Conservation (phyloP, 805 yeast species). For the Metschnikowia drakensbergensis region DNA sequence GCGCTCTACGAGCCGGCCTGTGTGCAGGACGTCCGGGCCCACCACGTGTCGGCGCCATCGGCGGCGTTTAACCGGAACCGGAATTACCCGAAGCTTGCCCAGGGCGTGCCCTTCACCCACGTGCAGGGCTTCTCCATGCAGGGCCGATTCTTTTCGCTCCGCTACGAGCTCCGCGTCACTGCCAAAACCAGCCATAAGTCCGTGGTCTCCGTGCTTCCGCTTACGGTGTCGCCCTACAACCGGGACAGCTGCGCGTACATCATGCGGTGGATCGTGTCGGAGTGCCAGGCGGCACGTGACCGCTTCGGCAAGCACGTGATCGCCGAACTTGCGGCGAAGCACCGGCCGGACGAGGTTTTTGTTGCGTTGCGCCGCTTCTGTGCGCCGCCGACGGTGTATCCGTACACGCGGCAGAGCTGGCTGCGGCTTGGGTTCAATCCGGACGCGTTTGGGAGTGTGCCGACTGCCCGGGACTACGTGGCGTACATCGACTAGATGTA, state of each 20-base stretch:
- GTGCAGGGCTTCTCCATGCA: conserved; percentile 49
- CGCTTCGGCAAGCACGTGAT: conserved; percentile 32
- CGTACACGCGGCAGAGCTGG: conserved; percentile 35
- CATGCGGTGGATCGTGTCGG: conserved; percentile 50
- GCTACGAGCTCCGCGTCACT: conserved; percentile 49
- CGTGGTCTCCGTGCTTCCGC: conserved; percentile 47
- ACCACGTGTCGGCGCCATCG: conserved; percentile 10
- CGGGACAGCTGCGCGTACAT: conserved; percentile 45
- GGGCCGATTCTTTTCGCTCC: conserved; percentile 48
- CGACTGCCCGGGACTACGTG: conserved; percentile 16
- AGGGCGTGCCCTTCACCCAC: conserved; percentile 43
- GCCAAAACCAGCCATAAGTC: conserved; percentile 48
- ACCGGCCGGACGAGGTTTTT: conserved; percentile 22
- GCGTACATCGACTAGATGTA: background rate
- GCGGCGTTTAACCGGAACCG: conserved; percentile 22
- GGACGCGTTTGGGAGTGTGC: conserved; percentile 27
- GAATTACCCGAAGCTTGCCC: conserved; percentile 26
- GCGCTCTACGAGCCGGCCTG: conserved; percentile 17
- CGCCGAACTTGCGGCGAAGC: conserved; percentile 18
- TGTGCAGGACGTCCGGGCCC: background rate
- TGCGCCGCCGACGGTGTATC: conserved; percentile 28
- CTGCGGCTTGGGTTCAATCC: conserved; percentile 36
- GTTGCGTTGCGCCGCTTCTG: conserved; percentile 20
- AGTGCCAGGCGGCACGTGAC: conserved; percentile 44
- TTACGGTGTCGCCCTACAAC: conserved; percentile 54